phyloP scores from a whole-genome alignment of 768 basidiomycete genomes.

The Mrakia blollopis region DNA sequence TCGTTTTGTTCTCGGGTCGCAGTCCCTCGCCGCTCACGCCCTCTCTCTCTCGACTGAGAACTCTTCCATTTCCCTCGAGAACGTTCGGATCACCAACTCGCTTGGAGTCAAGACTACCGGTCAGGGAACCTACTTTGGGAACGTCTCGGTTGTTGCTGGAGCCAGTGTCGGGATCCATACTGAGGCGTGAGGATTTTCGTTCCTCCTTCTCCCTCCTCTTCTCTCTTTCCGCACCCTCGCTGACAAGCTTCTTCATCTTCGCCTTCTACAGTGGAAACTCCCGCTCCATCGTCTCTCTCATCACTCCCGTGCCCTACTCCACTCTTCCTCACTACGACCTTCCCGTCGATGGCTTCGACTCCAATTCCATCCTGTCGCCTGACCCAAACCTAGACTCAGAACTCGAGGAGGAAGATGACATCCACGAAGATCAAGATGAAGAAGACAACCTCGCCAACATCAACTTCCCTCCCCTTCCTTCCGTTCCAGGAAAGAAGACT shows the following conservation, averaged over 20 bases:
- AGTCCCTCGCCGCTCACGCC: slow-evolving; percentile 1
- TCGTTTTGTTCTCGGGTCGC: not conserved
- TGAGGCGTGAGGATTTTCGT: not conserved
- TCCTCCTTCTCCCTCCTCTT: not conserved
- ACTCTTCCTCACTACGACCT: not conserved
- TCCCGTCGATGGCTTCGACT: not conserved
- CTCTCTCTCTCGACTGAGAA: not conserved
- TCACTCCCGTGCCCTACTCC: not conserved
- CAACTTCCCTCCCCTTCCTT: not conserved
- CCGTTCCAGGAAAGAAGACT: not conserved
- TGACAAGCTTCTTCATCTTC: not conserved
- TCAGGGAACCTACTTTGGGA: not conserved
- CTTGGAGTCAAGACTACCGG: slow-evolving; percentile 6
- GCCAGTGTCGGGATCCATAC: not conserved
- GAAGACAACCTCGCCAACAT: not conserved
- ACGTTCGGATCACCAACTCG: not conserved
- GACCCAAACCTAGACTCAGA: not conserved
- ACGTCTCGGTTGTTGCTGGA: not conserved
- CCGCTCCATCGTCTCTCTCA: slow-evolving; percentile 2
- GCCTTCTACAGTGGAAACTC: not conserved
- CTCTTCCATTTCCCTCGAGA: not conserved
- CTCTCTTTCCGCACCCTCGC: not conserved
- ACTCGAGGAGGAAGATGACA: not conserved
- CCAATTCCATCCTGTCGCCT: too few relatives aligned
- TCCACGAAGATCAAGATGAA: too few relatives aligned